phyloP scores from a whole-genome alignment of 805 yeast genomes.

The Candida vaughaniae region DNA sequence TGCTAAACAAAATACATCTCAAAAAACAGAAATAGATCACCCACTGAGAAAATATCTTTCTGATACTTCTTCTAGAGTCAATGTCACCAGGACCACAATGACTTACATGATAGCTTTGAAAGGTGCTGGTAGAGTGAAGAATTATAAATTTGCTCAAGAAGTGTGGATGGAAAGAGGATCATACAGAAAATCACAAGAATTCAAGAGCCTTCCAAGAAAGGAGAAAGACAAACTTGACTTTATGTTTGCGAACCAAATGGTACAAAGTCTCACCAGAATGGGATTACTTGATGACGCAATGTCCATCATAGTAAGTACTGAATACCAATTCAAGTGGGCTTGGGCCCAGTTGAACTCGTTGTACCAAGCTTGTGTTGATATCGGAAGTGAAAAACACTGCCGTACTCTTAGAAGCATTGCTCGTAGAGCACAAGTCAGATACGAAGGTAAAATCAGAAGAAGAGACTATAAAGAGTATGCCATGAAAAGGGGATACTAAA shows the following conservation, averaged over 20 bases:
- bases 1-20: not conserved
- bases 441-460: constrained; percentile 39
- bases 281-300: constrained; percentile 67
- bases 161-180: constrained; percentile 81
- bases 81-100: constrained; percentile 34
- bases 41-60: constrained; percentile 7
- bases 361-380: constrained; percentile 28
- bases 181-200: constrained; percentile 56
- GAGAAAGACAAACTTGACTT: constrained; percentile 52
- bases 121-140: constrained; percentile 60
- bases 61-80: constrained; percentile 5
- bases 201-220: constrained; percentile 37
- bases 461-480: constrained; percentile 33
- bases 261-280: constrained; percentile 53
- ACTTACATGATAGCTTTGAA: constrained; percentile 61
- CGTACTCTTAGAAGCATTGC: constrained; percentile 33
- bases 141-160: constrained; percentile 56
- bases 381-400: constrained; percentile 30
- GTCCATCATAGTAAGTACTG: constrained; percentile 64
- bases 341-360: constrained; percentile 35
- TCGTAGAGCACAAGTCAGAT: constrained; percentile 33
- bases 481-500: constrained; percentile 31
- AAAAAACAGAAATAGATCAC: not conserved
- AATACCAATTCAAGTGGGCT: constrained; percentile 70
- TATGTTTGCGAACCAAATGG: constrained; percentile 72